Evolutionary conservation across 2,329 filamentous ascomycete genomes (phyloP), one percentile per base, ranked within the genome.

Genomic region (Mycogone perniciosa): DNA sequence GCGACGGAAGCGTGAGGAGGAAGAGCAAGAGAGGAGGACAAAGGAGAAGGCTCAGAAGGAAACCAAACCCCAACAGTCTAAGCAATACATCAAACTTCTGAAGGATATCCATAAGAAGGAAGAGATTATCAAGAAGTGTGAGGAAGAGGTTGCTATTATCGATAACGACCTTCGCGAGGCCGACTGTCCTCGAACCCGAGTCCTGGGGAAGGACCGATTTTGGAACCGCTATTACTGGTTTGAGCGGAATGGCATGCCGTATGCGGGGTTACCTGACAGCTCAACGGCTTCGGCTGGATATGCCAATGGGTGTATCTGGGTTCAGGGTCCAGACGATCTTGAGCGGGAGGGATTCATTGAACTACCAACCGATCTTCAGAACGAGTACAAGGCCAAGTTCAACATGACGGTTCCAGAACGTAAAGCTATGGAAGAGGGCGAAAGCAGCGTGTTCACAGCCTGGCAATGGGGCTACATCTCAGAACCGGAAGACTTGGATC

Each of bases 191-290:
- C 85, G 93, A 55, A 96, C 91, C 13, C 85, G 89, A 56, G 84
- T 92, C 13, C 76, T 99, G 29, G 93, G 93, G 54, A 92, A 93
- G 66, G 93, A 99, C 69, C 84, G 93, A 41, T 99, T 96, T 75
- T 96, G 92, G 84, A 97, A 99, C 69, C 83, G 92, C 48, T 99
- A 97, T 70, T 97, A 95, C 75, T 99, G 93, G 92, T 96, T 97
- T 67, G 93, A 99, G 70, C 86, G 92, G 56, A 99, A 97, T 63
- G 93, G 91, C 27, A 97, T 97, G 91, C 93, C 93, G 0, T 96
- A 92, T 62, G 89, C 80, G 31, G 93, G 93, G 4, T 76, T 96
- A 50, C 91, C 91, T 0, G 82, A 80, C 57, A 95, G 89, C 67
- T 96, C 91, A 11, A 97, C 92, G 1, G 87, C 89, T 1, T 77